Evolutionary conservation across 768 basidiomycete species (phyloP).

Genomic region (Rhodosporidiobolus sp.): DNA sequence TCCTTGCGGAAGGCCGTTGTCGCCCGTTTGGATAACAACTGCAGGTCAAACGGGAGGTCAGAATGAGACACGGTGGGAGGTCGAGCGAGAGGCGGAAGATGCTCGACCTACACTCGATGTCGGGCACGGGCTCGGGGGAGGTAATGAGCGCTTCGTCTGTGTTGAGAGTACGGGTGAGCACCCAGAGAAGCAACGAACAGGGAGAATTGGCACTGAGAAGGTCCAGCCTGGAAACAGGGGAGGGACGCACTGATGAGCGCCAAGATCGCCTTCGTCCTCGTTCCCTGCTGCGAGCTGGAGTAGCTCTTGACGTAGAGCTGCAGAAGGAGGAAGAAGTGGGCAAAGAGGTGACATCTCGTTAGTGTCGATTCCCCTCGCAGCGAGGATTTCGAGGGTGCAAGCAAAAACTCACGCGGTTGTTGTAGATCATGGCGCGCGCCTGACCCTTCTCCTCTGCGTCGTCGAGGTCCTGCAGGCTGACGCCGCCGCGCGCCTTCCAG

Average conservation of each 20-base stretch:
- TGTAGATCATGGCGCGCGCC: constrained; percentile 31
- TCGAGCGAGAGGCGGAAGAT: too few relatives aligned
- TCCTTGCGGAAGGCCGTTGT: constrained; percentile 17
- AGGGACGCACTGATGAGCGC: constrained; percentile 30
- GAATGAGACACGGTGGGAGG: too few relatives aligned
- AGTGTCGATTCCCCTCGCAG: not conserved
- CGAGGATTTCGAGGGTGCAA: not conserved
- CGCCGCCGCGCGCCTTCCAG: constrained; percentile 19
- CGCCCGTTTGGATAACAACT: constrained; percentile 36
- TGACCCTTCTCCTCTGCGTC: constrained; percentile 24
- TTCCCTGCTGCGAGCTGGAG: constrained; percentile 15
- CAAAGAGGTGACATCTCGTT: too few relatives aligned
- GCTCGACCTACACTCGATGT: too few relatives aligned
- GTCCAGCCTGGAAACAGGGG: not conserved
- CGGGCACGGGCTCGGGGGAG: constrained; percentile 37
- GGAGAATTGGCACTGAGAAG: not conserved
- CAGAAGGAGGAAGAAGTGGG: not conserved
- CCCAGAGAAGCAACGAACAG: too few relatives aligned
- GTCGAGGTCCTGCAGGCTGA: constrained; percentile 26
- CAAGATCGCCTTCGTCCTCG: constrained; percentile 25
- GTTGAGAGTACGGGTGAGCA: too few relatives aligned
- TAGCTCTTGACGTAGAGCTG: constrained; percentile 31
- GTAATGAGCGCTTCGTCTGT: constrained; percentile 37
- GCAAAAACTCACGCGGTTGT: constrained; percentile 33
- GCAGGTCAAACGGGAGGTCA: too few relatives aligned